Conservation (phyloP, 768 basidiomycete species). For the Rhodotorula toruloides region DNA sequence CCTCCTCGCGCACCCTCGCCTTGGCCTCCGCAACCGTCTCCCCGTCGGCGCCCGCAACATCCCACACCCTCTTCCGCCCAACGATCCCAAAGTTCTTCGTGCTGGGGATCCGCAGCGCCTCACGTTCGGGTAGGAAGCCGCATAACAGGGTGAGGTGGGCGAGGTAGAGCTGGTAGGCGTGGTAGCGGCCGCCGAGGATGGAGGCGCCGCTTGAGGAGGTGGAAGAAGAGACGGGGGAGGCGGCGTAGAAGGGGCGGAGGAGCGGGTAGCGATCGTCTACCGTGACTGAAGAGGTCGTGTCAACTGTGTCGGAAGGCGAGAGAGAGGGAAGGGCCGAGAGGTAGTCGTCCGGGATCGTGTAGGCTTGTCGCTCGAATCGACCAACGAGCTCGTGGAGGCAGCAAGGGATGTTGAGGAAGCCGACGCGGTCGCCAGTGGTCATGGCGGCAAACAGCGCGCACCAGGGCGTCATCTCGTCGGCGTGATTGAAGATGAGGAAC, state of each 20-base stretch:
- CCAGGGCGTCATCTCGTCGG: slow-evolving; percentile 96
- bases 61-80: slow-evolving; percentile 49
- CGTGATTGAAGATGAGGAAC: slow-evolving; percentile 91
- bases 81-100: slow-evolving; percentile 89
- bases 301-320: neutral
- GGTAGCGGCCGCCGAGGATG: slow-evolving; percentile 57
- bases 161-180: slow-evolving; percentile 80
- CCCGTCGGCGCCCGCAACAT: neutral
- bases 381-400: slow-evolving; percentile 62
- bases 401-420: slow-evolving; percentile 65
- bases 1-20: slow-evolving; percentile 1
- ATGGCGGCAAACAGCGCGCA: slow-evolving; percentile 71
- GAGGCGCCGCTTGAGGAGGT: slow-evolving; percentile 46
- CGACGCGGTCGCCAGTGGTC: slow-evolving; percentile 47
- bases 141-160: slow-evolving; percentile 64
- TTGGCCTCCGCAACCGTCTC: neutral
- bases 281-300: slow-evolving; percentile 28
- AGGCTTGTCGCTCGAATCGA: slow-evolving; percentile 64
- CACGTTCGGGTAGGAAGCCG: slow-evolving; percentile 83
- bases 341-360: slow-evolving; percentile 50
- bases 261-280: slow-evolving; percentile 22
- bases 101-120: slow-evolving; percentile 80
- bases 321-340: slow-evolving; percentile 37
- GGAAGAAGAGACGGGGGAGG: slow-evolving; percentile 25
- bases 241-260: slow-evolving; percentile 38